phyloP scores from a whole-genome alignment of 768 basidiomycete species.

The Saitozyma sp. region DNA sequence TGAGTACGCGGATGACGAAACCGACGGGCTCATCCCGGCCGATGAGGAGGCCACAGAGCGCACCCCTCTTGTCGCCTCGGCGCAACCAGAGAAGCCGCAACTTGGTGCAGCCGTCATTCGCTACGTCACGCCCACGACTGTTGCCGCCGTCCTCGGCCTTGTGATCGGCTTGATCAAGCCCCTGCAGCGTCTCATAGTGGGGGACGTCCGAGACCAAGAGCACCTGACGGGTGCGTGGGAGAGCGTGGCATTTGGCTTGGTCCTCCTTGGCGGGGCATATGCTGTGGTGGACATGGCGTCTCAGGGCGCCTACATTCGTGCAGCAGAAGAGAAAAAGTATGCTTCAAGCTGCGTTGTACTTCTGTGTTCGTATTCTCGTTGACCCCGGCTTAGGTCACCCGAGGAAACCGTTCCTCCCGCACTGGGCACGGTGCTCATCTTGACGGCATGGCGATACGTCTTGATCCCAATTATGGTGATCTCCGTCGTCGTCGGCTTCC shows the following conservation, averaged over 20 bases:
- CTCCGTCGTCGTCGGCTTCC: constrained; percentile 40
- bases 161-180: constrained; percentile 45
- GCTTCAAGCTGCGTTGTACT: no score
- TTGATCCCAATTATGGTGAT: constrained; percentile 37
- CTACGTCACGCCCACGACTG: constrained; percentile 14
- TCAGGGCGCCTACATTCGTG: constrained; percentile 33
- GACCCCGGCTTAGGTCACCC: constrained; percentile 6
- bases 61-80: constrained; percentile 36
- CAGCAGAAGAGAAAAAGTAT: constrained; percentile 26
- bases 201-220: constrained; percentile 8
- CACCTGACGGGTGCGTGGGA: constrained; percentile 39
- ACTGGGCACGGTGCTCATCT: constrained; percentile 38
- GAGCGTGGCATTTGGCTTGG: constrained; percentile 35
- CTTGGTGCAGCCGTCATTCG: background rate
- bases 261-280: constrained; percentile 32
- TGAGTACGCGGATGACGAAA: background rate
- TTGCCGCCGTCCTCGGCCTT: constrained; percentile 37
- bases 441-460: constrained; percentile 42
- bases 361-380: background rate
- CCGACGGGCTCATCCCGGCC: constrained; percentile 2
- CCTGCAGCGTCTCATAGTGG: constrained; percentile 31
- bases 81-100: background rate
- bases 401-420: constrained; percentile 44
- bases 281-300: constrained; percentile 41
- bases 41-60: constrained; percentile 36